These are phyloP conservation scores for Pseudophaeomoniella oleicola DNA, from an alignment of 2,329 filamentous ascomycete genomes.

Conservation along the genomic window DNA sequence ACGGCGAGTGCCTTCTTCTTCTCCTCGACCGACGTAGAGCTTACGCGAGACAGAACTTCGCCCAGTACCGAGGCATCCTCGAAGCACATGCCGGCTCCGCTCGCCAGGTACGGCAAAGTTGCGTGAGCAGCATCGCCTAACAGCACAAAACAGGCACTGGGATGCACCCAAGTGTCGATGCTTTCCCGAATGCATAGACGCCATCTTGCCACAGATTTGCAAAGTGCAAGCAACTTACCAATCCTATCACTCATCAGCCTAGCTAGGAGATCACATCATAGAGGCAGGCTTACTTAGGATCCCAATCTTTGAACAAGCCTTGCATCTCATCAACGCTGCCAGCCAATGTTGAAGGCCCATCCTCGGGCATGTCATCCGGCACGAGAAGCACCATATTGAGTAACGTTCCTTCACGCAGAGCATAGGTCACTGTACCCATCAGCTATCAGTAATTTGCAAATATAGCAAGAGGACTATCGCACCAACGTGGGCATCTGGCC, in stretches of 20 bases:
- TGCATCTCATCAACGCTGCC: constrained; percentile 48
- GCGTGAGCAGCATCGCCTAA: constrained; percentile 48
- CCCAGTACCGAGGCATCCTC: constrained; percentile 56
- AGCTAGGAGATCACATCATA: too few relatives aligned
- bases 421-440: too few relatives aligned
- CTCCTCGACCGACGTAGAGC: constrained; percentile 23
- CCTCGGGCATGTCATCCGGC: constrained; percentile 45
- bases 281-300: constrained; percentile 41
- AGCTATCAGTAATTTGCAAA: too few relatives aligned
- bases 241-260: too few relatives aligned
- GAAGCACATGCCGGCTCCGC: constrained; percentile 52
- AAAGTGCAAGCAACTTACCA: constrained; percentile 35
- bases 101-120: constrained; percentile 49
- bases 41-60: constrained; percentile 37
- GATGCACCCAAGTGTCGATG: constrained; percentile 36
- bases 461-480: too few relatives aligned
- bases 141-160: constrained; percentile 32
- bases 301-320: constrained; percentile 46
- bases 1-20: constrained; percentile 27
- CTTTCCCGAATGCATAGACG: constrained; percentile 19
- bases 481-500: constrained; percentile 45
- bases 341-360: constrained; percentile 34
- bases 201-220: constrained; percentile 53
- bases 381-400: constrained; percentile 53
- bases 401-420: constrained; percentile 41